Evolutionary conservation across 495 filamentous ascomycete genomes (phyloP), one percentile per base, ranked within the genome.

Genomic region (Trichocladium uniseriatum): DNA sequence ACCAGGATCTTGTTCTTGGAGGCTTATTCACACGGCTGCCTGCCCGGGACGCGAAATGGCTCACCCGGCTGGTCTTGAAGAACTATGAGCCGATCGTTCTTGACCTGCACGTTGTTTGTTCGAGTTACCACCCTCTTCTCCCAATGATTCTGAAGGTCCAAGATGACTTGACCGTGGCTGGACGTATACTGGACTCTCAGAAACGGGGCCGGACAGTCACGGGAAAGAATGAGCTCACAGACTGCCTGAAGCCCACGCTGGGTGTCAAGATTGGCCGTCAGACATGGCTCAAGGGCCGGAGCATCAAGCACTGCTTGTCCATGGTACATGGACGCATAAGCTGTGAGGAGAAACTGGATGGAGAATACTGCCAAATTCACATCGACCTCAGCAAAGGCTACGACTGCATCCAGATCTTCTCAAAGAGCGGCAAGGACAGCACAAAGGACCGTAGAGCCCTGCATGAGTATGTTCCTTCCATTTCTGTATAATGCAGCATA

Each of bases 361-460:
- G 89, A 3, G 87, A 92, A 61, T 92, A 91, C 49, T 90, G 86
- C 55, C 86, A 94, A 57, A 81, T 94, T 21, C 89, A 95, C 50
- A 76, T 95, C 18, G 80, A 94, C 50, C 68, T 87, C 15, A 68
- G 69, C 3, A 80, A 76, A 38, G 57, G 56, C 7, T 57, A 58
- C 0, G 46, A 72, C 3, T 71, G 74, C 27, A 80, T 94, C 8
- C 81, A 83, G 38, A 87, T 95, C 22, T 94, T 94, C 59, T 92
- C 87, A 8, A 95, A 95, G 64, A 90, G 86, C 51, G 87, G 89
- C 32, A 91, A 90, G 57, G 86, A 94, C 52, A 90, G 87, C 7
- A 94, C 87, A 0, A 43, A 62, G 38, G 89, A 94, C 63, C 76
- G 84, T 22, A 58, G 58, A 19, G 73, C 68, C 8, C 64, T 92